These are phyloP conservation scores for Rosa lucieae DNA, from an alignment of 306 rosid species.

Conservation along the genomic window DNA sequence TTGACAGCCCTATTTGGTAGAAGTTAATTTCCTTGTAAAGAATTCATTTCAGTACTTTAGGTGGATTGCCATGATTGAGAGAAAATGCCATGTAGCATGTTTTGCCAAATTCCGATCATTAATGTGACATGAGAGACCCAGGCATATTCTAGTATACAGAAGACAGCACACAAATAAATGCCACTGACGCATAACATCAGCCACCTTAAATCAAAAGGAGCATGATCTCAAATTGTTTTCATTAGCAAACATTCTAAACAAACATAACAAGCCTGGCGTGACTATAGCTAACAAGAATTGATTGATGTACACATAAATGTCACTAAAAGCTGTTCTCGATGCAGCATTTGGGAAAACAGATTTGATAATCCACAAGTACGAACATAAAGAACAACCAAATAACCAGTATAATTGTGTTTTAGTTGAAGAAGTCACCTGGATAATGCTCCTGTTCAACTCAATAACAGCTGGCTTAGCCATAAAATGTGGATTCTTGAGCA, in stretches of 20 bases:
- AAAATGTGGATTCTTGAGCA: slow-evolving; percentile 71
- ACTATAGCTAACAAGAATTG: not conserved
- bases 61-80: not conserved
- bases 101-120: not conserved
- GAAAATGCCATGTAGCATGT: not conserved
- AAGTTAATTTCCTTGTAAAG: not conserved
- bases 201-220: not conserved
- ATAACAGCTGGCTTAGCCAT: slow-evolving; percentile 73
- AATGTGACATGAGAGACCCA: not conserved
- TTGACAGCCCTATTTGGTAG: not conserved
- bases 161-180: not conserved
- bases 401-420: not conserved
- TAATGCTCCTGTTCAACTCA: slow-evolving; percentile 62
- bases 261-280: not conserved
- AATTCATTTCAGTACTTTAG: not conserved
- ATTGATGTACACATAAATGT: not conserved
- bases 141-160: not conserved
- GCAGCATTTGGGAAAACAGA: slow-evolving; percentile 13
- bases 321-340: not conserved
- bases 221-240: not conserved
- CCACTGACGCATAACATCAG: not conserved
- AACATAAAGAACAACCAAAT: not conserved
- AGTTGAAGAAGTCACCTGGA: slow-evolving; percentile 43
- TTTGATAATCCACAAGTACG: not conserved
- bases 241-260: not conserved